Evolutionary conservation across 352 stramenopile species (phyloP).

Genomic region (Globisporangium camurandrum): DNA sequence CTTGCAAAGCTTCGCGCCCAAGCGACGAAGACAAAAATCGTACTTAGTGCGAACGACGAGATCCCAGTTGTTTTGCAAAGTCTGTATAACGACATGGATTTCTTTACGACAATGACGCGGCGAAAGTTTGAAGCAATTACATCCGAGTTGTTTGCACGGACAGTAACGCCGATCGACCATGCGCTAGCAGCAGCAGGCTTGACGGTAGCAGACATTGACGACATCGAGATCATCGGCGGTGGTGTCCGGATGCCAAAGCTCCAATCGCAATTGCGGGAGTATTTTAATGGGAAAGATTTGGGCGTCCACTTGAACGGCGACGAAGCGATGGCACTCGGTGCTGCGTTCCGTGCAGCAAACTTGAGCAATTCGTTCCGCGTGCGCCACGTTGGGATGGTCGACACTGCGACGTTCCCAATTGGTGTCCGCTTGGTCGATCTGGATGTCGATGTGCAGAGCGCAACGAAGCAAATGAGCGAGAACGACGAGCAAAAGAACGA

Average conservation of each 20-base stretch:
- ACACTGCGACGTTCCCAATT: conserved; percentile 88
- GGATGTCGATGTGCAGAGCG: conserved; percentile 21
- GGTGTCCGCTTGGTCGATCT: conserved; percentile 81
- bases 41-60: conserved; percentile 95
- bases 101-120: conserved; percentile 87
- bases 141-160: conserved; percentile 81
- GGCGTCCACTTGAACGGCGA: conserved; percentile 97
- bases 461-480: conserved; percentile 28
- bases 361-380: conserved; percentile 94
- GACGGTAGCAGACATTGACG: conserved; percentile 89
- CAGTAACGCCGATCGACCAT: conserved; percentile 77
- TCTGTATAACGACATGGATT: conserved; percentile 92
- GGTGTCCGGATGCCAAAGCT: conserved; percentile 94
- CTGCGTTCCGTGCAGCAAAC: conserved; percentile 95
- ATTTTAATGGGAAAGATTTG: conserved; percentile 81
- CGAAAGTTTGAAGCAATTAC: conserved; percentile 90
- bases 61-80: conserved; percentile 94
- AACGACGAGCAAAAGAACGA: too few species aligned
- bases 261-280: conserved; percentile 82
- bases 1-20: conserved; percentile 95
- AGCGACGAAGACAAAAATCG: conserved; percentile 96
- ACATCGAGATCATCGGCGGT: conserved; percentile 96
- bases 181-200: conserved; percentile 86
- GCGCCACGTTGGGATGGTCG: conserved; percentile 91
- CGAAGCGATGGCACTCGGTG: conserved; percentile 95